Conservation (phyloP, 1,139 yeast genomes). For the Yamadazyma spencermartinsiae region DNA sequence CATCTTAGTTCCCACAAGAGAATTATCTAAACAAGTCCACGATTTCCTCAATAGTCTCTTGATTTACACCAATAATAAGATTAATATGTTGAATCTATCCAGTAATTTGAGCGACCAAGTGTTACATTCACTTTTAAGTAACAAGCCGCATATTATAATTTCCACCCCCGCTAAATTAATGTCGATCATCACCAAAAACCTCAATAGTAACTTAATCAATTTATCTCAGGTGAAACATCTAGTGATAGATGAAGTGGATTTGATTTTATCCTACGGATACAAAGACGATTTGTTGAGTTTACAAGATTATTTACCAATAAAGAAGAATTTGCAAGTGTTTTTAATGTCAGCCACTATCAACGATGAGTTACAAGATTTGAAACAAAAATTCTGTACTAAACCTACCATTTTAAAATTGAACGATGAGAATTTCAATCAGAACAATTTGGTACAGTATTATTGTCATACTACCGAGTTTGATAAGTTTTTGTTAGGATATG, state of each 20-base stretch:
- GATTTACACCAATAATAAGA: conserved; percentile 66
- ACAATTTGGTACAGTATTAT: conserved; percentile 77
- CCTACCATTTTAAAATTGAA: conserved; percentile 83
- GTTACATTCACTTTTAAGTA: conserved; percentile 64
- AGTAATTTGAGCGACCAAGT: conserved; percentile 74
- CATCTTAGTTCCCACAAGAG: conserved; percentile 82
- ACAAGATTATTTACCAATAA: conserved; percentile 63
- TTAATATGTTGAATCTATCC: conserved; percentile 72
- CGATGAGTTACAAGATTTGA: conserved; percentile 79
- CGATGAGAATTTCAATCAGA: conserved; percentile 58
- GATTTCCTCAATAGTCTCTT: conserved; percentile 69
- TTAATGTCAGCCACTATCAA: conserved; percentile 95
- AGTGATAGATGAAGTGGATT: conserved; percentile 95
- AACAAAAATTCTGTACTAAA: conserved; percentile 74
- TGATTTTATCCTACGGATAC: conserved; percentile 87
- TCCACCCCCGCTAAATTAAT: conserved; percentile 86
- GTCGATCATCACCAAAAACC: conserved; percentile 53
- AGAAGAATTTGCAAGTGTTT: conserved; percentile 81
- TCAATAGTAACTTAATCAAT: conserved; percentile 30
- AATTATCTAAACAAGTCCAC: conserved; percentile 79
- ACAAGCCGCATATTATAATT: conserved; percentile 77
- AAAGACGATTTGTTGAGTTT: conserved; percentile 76
- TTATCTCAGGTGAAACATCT: conserved; percentile 61
- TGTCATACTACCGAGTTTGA: conserved; percentile 88
- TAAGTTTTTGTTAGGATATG: conserved; percentile 86